Base-by-base conservation (phyloP, 2,329 filamentous ascomycete species). In the Trichoderma guizhouense region DNA sequence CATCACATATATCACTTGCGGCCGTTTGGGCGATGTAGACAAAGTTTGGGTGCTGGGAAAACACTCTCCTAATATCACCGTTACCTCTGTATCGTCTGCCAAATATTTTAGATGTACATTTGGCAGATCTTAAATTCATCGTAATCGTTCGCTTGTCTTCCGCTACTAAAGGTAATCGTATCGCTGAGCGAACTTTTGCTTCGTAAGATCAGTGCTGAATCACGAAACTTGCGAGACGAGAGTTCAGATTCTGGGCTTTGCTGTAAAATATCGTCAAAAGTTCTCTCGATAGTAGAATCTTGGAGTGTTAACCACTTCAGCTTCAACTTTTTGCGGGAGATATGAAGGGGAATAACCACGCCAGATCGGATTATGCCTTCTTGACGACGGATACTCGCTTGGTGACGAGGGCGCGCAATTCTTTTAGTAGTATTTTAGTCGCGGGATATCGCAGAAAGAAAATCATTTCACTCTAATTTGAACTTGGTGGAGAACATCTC, bases 11-110 rank as follows among this genome's bases (percentile, higher is more conserved):
- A 28, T 28, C n/a, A 51, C 43, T 7, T 7, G n/a, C 24, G 5
- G n/a, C 1, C 8, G n/a, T n/a, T 3, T 0, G 5, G 5, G n/a
- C 43, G 43, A 7, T 24, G 43, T 51, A 21, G n/a, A 24, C n/a
- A 14, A 1, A 21, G 11, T 1, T 14, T n/a, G 1, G 8, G 9
- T 14, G 1, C 11, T 12, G 1, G 43, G 2, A 14, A 11, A 2
- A 5, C 8, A 24, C 9, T 24, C n/a, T 11, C 43, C 43, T 51
- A 24, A 21, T 12, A 0, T 14, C 24, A 51, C 43, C 24, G n/a
- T 24, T 0, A 6, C 4, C n/a, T 51, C 43, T 51, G 21, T 47
- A 11, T 21, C 6, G n/a, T n/a, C 15, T 21, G 43, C 5, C 5
- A 2, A 11, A 12, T 21, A 12, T 1, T 6, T 51, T 24, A 11